Conservation (phyloP, 2,329 filamentous ascomycete genomes). For the Phialophora tarda region DNA sequence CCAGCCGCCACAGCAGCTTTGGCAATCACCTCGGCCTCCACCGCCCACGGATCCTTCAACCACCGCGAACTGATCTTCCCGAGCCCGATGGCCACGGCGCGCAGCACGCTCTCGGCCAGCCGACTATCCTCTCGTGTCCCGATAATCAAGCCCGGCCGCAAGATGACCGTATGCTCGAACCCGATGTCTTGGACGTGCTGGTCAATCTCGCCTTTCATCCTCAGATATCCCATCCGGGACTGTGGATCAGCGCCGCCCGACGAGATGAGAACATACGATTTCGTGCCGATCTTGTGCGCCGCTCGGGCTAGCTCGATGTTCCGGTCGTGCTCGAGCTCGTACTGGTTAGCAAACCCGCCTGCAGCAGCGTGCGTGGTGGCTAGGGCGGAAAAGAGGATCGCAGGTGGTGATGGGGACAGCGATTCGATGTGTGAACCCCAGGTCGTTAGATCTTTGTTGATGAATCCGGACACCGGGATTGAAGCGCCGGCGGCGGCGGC, state of each 20-base stretch:
- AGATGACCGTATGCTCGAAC: background rate
- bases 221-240: background rate
- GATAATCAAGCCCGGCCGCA: background rate
- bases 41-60: background rate
- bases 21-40: background rate
- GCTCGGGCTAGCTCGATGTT: background rate
- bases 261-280: background rate
- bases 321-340: background rate
- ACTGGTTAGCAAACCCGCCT: background rate
- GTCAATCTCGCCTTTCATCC: conserved; percentile 3
- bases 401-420: too few relatives aligned
- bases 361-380: background rate
- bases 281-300: background rate
- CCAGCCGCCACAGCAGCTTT: background rate
- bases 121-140: background rate
- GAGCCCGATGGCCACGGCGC: background rate
- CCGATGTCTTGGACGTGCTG: background rate
- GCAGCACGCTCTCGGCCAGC: background rate
- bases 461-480: too few relatives aligned
- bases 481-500: too few relatives aligned
- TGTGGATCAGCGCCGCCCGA: background rate
- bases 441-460: too few relatives aligned
- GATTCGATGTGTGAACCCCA: too few relatives aligned
- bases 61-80: background rate
- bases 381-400: background rate